Evolutionary conservation across 2,329 filamentous ascomycete species (phyloP), one percentile per base, ranked within the genome.

Genomic region (Dryadomyces quercus-mongolicae): DNA sequence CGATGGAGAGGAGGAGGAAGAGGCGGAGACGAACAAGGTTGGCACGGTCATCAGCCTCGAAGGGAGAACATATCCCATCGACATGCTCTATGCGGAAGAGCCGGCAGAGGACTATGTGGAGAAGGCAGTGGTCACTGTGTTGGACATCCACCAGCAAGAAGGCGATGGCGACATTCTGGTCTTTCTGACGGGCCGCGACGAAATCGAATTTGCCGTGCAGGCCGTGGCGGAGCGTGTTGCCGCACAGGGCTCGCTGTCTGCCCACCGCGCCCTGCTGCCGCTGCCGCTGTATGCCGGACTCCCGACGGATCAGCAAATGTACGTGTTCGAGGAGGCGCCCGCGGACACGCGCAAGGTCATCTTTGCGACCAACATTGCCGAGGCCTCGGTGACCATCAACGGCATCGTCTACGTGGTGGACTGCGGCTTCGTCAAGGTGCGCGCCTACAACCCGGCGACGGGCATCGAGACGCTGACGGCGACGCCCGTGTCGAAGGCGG

Each of bases 301-400:
- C 6, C 82, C 89, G 2, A 89, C 86, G 9, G 91, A 96, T 59
- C 84, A 96, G 63, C 93, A 97, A 65, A 92, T 95, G 82, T 91
- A 91, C 60, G 86, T 97, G 44, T 97, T 97, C 65, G 89, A 95
- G 62, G 82, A 86, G 53, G 74, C 90, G 2, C 82, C 88, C 0
- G 83, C 88, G 57, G 85, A 91, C 56, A 91, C 84, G 1, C 80
- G 93, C 45, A 97, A 97, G 65, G 86, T 96, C 43, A 87, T 98
- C 40, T 84, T 96, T 60, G 86, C 88, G 4, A 97, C 93, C 56
- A 97, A 97, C 65, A 96, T 97, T 59, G 90, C 93, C 13, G 93
- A 98, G 72, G 92, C 93, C 5, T 95, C 89, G 1, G 86, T 98
- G 46, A 97, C 93, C 16, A 94, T 97, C 54, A 85, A 93, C 53